Base-by-base conservation (phyloP, 2,329 filamentous ascomycete species). In the Neonectria coccinea region DNA sequence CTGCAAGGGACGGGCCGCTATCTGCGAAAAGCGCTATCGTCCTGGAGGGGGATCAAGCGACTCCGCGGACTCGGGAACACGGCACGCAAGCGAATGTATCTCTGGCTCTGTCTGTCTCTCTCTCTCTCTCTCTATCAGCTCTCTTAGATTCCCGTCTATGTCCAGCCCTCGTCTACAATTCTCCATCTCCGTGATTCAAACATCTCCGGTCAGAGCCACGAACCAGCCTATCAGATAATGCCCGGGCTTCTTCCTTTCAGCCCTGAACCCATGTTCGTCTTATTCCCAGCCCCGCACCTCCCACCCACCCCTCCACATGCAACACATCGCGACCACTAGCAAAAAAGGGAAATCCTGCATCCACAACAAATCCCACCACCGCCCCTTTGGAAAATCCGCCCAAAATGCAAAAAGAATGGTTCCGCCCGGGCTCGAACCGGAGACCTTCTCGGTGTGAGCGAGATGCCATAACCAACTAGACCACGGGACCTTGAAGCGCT, bases 361-460 rank as follows among this genome's bases (percentile, higher is more conserved):
- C 41, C 29, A 25, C 42, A 11, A 22, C 54, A 48, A 25, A 25
- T 25, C 54, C 54, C 18, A 48, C 48, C 29, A 42, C 47, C 16
- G 25, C 25, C 5, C 25, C 25, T 25, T 5, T 33, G 52, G 29
- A 31, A 57, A 57, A 39, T 52, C n/a, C 9, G 39, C 22, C 10
- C 3, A 63, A 47, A 27, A 36, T 10, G 11, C 33, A 50, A 61
- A 57, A 62, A 55, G 18, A 36, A 36, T 63, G 60, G 55, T 63
- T 63, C 55, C 60, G 55, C 60, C 60, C 60, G 60, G 60, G 60
- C 42, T 63, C 60, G 60, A 63, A 63, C 60, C 60, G 60, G 60
- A 51, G 60, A 63, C 60, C 55, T 59, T 63, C 60, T 63, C 60
- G 55, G 60, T 63, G 60, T 63, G 55, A 63, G 44, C 60, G 60